Percentiles rank a stretch among this genome's conserved stretches.
Conservation (phyloP, 2,329 filamentous ascomycete genomes). For the Microascus cirrosus region DNA sequence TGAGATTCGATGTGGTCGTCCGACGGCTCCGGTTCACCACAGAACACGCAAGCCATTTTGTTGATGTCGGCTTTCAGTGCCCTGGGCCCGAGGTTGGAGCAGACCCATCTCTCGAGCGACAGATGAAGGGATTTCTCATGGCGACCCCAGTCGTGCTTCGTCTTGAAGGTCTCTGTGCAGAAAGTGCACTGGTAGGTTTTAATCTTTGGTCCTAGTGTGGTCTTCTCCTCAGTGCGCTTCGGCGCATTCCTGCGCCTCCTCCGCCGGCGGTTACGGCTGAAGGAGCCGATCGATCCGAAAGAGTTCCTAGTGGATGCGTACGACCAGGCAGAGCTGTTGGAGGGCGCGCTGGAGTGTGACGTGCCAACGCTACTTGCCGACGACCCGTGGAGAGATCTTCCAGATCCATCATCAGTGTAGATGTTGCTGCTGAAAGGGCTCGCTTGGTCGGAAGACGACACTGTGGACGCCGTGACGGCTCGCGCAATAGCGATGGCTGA, state of each 20-base stretch:
- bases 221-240: slow-evolving; percentile 12
- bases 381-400: slow-evolving; percentile 45
- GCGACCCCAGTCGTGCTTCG: slow-evolving; percentile 59
- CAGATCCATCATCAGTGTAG: slow-evolving; percentile 50
- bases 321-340: slow-evolving; percentile 48
- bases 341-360: slow-evolving; percentile 47
- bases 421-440: slow-evolving; percentile 46
- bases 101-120: slow-evolving; percentile 57
- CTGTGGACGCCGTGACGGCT: slow-evolving; percentile 41
- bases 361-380: slow-evolving; percentile 50
- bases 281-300: slow-evolving; percentile 36
- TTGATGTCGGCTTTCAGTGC: slow-evolving; percentile 50
- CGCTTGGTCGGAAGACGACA: slow-evolving; percentile 40
- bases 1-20: slow-evolving; percentile 46
- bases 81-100: slow-evolving; percentile 43
- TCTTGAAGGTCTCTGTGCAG: slow-evolving; percentile 56
- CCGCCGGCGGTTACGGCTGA: slow-evolving; percentile 35
- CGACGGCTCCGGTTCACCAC: slow-evolving; percentile 41
- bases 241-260: slow-evolving; percentile 23
- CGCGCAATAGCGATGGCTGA: slow-evolving; percentile 47
- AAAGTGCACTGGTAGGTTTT: slow-evolving; percentile 58
- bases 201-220: slow-evolving; percentile 26
- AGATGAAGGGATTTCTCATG: slow-evolving; percentile 59
- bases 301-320: slow-evolving; percentile 43
- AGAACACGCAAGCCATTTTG: slow-evolving; percentile 46